Evolutionary conservation across 2,329 filamentous ascomycete genomes (phyloP).

Genomic region (Ascochyta koolunga): DNA sequence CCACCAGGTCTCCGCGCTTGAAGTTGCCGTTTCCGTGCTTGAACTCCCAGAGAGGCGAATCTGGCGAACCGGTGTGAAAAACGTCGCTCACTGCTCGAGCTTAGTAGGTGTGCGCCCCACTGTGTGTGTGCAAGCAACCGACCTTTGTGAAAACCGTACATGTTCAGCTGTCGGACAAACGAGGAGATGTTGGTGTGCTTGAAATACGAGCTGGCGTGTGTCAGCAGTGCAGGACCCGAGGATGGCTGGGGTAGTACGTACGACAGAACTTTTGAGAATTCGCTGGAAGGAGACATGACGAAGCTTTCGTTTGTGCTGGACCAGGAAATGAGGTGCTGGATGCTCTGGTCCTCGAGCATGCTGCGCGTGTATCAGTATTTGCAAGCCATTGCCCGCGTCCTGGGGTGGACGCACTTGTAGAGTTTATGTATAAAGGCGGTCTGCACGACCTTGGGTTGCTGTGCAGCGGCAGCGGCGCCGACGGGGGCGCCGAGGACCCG

Average conservation of each 20-base stretch:
- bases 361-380: conserved; percentile 58
- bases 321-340: conserved; percentile 97
- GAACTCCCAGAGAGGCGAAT: conserved; percentile 97
- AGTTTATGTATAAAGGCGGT: conserved; percentile 99
- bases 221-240: conserved; percentile 37
- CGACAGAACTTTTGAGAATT: conserved; percentile 98
- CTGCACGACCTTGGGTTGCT: conserved; percentile 96
- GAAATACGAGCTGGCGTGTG: conserved; percentile 81
- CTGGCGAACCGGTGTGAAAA: conserved; percentile 92
- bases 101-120: conserved; percentile 19
- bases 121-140: conserved; percentile 25
- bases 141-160: conserved; percentile 99
- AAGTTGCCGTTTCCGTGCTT: conserved; percentile 98
- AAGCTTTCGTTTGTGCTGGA: conserved; percentile 93
- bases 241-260: conserved; percentile 59
- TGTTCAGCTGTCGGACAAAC: conserved; percentile 96
- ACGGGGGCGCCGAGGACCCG: conserved; percentile 53
- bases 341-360: conserved; percentile 93
- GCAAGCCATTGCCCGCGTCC: conserved; percentile 7
- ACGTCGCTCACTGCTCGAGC: conserved; percentile 83
- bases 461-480: conserved; percentile 73
- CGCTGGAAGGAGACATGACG: conserved; percentile 95
- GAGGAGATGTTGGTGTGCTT: conserved; percentile 99
- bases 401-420: conserved; percentile 75
- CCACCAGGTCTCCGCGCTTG: conserved; percentile 90